Evolutionary conservation across 2,329 filamentous ascomycete genomes (phyloP).

Genomic region (Alternaria rosae): DNA sequence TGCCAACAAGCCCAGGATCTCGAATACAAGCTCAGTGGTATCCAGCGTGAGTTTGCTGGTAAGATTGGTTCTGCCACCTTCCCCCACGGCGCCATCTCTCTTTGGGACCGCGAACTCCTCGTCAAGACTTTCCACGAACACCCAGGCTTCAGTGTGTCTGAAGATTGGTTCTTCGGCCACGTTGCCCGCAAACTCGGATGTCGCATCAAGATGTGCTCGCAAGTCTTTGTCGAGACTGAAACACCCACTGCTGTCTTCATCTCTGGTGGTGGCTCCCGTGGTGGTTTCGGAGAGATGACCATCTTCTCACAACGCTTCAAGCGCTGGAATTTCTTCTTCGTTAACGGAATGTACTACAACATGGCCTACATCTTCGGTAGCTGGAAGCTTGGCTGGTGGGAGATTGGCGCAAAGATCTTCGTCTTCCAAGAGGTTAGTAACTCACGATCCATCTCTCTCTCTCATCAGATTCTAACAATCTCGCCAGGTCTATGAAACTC

Average conservation of each 20-base stretch:
- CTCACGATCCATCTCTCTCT: background rate
- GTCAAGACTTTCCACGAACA: conserved; percentile 57
- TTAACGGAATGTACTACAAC: conserved; percentile 59
- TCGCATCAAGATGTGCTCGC: conserved; percentile 59
- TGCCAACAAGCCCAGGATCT: conserved; percentile 57
- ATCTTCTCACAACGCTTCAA: conserved; percentile 61
- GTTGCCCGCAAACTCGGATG: conserved; percentile 55
- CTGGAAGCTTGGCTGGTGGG: conserved; percentile 60
- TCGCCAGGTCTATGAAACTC: conserved; percentile 53
- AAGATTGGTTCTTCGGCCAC: conserved; percentile 63
- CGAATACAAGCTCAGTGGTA: conserved; percentile 61
- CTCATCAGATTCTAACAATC: conserved; percentile 23
- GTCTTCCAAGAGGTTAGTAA: conserved; percentile 55
- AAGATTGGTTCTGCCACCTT: conserved; percentile 58
- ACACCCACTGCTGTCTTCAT: conserved; percentile 57
- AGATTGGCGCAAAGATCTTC: conserved; percentile 60
- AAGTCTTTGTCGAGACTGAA: conserved; percentile 61
- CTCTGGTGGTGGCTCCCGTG: conserved; percentile 50
- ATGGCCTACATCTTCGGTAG: conserved; percentile 55
- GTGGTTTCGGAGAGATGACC: conserved; percentile 62
- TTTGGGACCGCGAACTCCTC: conserved; percentile 58
- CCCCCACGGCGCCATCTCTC: conserved; percentile 60
- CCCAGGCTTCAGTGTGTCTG: conserved; percentile 59
- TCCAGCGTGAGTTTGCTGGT: conserved; percentile 56
- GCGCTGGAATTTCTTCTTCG: conserved; percentile 63